Evolutionary conservation across 2,329 filamentous ascomycete genomes (phyloP), one percentile per base, ranked within the genome.

Genomic region (Colletotrichum noveboracense): DNA sequence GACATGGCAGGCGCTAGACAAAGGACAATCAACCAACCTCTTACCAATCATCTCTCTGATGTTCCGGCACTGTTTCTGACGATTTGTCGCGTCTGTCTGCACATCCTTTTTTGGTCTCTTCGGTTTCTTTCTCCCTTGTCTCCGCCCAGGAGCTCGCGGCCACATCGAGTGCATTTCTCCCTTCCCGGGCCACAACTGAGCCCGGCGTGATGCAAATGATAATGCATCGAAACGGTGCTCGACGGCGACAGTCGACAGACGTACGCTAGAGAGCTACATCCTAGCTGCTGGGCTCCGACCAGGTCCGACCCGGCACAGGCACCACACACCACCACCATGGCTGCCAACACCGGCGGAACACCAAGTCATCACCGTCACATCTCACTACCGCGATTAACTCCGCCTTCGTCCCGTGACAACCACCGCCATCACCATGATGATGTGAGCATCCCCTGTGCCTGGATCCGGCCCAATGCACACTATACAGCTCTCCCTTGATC

Each of bases 361-460:
- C 36, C 30, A 73, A 68, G 43, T 69, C 64, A 58, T 66, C 58
- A 43, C 56, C 21, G n/a, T 68, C 64, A 65, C 70, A 65, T 75
- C 69, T 75, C 62, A 67, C 32, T n/a, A 21, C 21, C 18, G 13
- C 56, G 55, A 72, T 64, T 32, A 24, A 16, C 55, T 75, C 56
- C 68, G 56, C 18, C 38, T 32, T 56, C 34, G 64, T 64, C 70
- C 69, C 55, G 32, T 75, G 73, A 75, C 62, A 64, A n/a, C 64
- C 36, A 68, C 38, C 28, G 34, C 24, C 69, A n/a, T 34, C 70
- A 16, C 58, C 13, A 10, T 43, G 32, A 73, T 48, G 26, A 67
- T 55, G 69, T 56, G 73, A 73, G 69, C 38, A 55, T 30, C 34
- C 55, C 62, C 16, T 58, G 62, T 64, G 55, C 69, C 73, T 75